phyloP scores from a whole-genome alignment of 129 eudicot genomes.

The Lactuca saligna region DNA sequence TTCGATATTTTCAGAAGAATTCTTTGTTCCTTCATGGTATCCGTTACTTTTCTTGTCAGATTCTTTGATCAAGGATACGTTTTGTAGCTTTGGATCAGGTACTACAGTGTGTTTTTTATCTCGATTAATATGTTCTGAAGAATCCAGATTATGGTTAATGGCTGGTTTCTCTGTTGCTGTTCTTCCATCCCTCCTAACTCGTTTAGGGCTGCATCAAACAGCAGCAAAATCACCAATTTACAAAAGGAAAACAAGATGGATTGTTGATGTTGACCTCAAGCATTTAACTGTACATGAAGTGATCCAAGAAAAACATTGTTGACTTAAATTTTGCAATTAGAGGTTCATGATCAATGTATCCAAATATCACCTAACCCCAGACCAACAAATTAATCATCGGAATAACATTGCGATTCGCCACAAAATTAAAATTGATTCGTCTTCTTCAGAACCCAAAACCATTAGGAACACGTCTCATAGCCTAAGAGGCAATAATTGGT shows the following conservation, averaged over 20 bases:
- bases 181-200: conserved; percentile 65
- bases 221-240: not conserved
- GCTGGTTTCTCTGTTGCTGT: conserved; percentile 49
- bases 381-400: conserved; percentile 13
- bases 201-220: conserved; percentile 63
- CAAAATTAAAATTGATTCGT: not conserved
- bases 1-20: conserved; percentile 39
- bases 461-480: not conserved
- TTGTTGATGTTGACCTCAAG: too few relatives aligned
- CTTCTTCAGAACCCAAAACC: not conserved
- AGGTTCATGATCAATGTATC: not conserved
- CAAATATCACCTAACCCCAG: not conserved
- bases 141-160: conserved; percentile 31
- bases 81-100: conserved; percentile 42
- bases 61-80: conserved; percentile 31
- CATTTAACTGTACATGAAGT: not conserved
- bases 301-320: conserved; percentile 11
- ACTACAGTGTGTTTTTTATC: conserved; percentile 45
- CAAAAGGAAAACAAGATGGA: not conserved
- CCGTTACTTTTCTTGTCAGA: conserved; percentile 42
- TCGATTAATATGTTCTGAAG: conserved; percentile 40
- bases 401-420: not conserved
- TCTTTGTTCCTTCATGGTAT: conserved; percentile 45
- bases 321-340: not conserved
- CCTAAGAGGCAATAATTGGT: conserved; percentile 2